phyloP scores from a whole-genome alignment of 768 basidiomycete species.

The Boletus patriciae region DNA sequence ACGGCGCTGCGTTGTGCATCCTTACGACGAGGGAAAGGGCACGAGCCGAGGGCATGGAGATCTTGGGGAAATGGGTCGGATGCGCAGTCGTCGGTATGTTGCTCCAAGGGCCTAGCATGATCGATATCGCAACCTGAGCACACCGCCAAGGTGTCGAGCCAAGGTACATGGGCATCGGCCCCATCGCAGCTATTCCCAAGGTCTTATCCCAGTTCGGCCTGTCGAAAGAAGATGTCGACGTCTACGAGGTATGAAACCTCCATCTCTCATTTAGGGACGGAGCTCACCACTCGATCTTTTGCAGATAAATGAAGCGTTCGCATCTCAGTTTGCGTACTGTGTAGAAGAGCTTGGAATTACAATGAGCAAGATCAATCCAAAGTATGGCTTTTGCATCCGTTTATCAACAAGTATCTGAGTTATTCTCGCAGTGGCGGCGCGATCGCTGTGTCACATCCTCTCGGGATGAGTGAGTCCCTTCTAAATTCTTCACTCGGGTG shows the following conservation, averaged over 20 bases:
- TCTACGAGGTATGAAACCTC: constrained; percentile 61
- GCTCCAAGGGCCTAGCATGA: not conserved
- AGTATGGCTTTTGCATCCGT: constrained; percentile 45
- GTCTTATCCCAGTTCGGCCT: constrained; percentile 61
- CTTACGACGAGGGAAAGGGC: constrained; percentile 80
- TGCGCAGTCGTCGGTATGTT: constrained; percentile 71
- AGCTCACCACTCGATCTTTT: not conserved
- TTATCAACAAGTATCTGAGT: not conserved
- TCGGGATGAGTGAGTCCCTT: constrained; percentile 72
- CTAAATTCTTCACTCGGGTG: constrained; percentile 3
- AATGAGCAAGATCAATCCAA: constrained; percentile 81
- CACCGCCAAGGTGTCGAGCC: constrained; percentile 63
- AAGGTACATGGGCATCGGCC: constrained; percentile 74
- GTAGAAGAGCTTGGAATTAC: constrained; percentile 77
- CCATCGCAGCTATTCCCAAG: constrained; percentile 70
- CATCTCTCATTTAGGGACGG: not conserved
- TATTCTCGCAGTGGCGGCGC: constrained; percentile 65
- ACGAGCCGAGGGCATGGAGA: constrained; percentile 69
- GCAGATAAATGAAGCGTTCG: constrained; percentile 89
- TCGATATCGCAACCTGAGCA: constrained; percentile 5
- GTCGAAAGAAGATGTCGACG: constrained; percentile 68
- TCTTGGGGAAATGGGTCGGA: constrained; percentile 82
- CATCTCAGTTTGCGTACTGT: constrained; percentile 92
- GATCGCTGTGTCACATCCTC: constrained; percentile 78
- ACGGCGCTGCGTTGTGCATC: constrained; percentile 86